Conservation (phyloP, 2,329 filamentous ascomycete genomes). For the Thelonectria olida region DNA sequence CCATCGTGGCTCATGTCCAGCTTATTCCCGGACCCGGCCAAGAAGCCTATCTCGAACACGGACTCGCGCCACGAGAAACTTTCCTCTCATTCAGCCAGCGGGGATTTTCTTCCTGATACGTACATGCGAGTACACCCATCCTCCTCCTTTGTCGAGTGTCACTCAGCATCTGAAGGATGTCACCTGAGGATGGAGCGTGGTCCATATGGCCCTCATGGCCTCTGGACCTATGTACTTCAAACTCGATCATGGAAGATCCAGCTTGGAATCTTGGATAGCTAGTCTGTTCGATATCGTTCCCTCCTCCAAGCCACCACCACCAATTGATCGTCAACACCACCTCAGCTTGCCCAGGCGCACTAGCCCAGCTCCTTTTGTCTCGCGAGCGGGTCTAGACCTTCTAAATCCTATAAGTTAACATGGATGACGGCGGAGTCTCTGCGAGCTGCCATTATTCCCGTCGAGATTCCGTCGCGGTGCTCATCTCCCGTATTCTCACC, state of each 20-base stretch:
- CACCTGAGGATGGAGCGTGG: neutral
- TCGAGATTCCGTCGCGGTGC: constrained; percentile 34
- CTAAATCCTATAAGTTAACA: constrained; percentile 15
- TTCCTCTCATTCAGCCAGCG: neutral
- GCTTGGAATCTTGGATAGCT: neutral
- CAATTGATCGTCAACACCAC: constrained; percentile 17
- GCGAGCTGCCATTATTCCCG: constrained; percentile 37
- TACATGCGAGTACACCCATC: neutral
- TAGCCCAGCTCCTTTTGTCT: constrained; percentile 30
- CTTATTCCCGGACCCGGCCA: constrained; percentile 34
- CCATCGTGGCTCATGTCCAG: constrained; percentile 26
- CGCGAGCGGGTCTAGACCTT: constrained; percentile 28
- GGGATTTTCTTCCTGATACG: neutral
- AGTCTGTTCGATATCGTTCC: constrained; percentile 11
- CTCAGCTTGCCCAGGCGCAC: constrained; percentile 17
- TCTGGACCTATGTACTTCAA: no score
- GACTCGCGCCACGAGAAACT: neutral
- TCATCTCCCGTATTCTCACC: constrained; percentile 31
- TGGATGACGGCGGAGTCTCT: constrained; percentile 30
- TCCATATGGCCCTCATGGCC: neutral
- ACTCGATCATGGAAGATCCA: no score
- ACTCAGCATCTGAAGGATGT: neutral
- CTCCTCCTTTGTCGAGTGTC: neutral
- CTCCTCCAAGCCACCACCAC: constrained; percentile 10
- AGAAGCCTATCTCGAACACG: constrained; percentile 10